Evolutionary conservation across 1,284 basidiomycete species (phyloP).

Genomic region (Cystobasidium pallidum): DNA sequence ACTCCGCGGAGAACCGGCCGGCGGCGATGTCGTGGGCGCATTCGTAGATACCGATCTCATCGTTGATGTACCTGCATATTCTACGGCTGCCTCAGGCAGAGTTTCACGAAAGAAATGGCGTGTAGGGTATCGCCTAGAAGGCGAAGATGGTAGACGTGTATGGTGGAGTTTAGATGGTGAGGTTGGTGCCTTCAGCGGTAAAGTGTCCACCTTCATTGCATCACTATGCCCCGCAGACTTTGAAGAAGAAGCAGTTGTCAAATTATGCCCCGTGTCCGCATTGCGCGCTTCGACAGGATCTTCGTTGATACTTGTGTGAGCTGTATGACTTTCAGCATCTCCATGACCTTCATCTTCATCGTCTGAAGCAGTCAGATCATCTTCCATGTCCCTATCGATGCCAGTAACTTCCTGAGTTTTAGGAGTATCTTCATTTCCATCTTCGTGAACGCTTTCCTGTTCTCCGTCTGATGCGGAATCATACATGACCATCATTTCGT

Average conservation of each 20-base stretch:
- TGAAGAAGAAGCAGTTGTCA: neutral
- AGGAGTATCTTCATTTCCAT: neutral
- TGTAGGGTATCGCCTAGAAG: slow-evolving; percentile 13
- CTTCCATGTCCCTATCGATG: slow-evolving; percentile 11
- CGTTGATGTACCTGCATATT: slow-evolving; percentile 11
- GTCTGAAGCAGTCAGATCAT: neutral
- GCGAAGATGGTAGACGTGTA: neutral
- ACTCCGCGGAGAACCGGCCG: neutral
- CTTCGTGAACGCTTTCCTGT: neutral
- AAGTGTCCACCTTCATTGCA: slow-evolving; percentile 18
- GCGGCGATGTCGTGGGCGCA: neutral
- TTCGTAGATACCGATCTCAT: slow-evolving; percentile 39
- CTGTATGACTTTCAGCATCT: slow-evolving; percentile 29
- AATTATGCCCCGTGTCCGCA: no score
- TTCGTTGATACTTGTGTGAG: slow-evolving; percentile 27
- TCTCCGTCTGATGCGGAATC: slow-evolving; percentile 30
- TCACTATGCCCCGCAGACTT: neutral
- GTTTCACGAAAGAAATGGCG: neutral
- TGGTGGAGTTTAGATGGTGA: no score
- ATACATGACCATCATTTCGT: slow-evolving; percentile 36
- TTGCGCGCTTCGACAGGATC: neutral
- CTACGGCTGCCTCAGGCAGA: neutral
- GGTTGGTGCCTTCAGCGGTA: neutral
- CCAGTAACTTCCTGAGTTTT: neutral
- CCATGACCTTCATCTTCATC: slow-evolving; percentile 32